Percentiles rank a stretch among this genome's conserved stretches.
phyloP scores from a whole-genome alignment of 2,329 filamentous ascomycete genomes.

The Aspergillus novoparasiticus region DNA sequence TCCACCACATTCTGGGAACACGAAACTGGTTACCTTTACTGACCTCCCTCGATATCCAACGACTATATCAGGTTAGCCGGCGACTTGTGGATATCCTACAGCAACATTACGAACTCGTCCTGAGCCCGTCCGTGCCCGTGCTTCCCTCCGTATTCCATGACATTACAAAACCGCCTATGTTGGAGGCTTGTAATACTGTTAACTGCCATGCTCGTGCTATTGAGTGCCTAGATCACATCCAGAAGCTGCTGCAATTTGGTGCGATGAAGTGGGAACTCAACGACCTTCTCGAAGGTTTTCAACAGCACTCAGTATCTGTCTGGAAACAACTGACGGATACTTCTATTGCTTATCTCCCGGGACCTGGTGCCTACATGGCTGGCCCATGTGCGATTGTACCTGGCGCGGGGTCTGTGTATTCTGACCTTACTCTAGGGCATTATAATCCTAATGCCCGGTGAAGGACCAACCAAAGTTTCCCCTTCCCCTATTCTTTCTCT shows the following conservation, averaged over 20 bases:
- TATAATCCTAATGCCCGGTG: not conserved
- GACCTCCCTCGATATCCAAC: conserved; percentile 84
- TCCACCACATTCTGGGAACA: conserved; percentile 68
- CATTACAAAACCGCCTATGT: conserved; percentile 34
- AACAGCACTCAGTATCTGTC: conserved; percentile 31
- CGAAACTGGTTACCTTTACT: conserved; percentile 67
- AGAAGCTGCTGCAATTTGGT: conserved; percentile 37
- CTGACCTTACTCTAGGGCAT: not conserved
- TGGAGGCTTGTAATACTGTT: conserved; percentile 35
- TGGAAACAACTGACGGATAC: conserved; percentile 29
- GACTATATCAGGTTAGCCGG: conserved; percentile 71
- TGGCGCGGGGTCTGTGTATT: conserved; percentile 15
- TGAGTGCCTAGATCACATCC: conserved; percentile 35
- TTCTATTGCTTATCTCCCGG: conserved; percentile 23
- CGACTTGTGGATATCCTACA: conserved; percentile 60
- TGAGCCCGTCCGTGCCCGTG: conserved; percentile 34
- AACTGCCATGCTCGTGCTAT: conserved; percentile 37
- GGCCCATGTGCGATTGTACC: conserved; percentile 12
- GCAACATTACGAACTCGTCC: conserved; percentile 53
- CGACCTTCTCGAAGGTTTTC: conserved; percentile 34
- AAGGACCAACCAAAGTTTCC: not conserved
- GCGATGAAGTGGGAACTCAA: conserved; percentile 38
- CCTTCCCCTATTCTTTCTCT: not conserved
- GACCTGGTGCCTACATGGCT: conserved; percentile 15
- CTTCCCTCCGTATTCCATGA: conserved; percentile 33